These are phyloP conservation scores for Pseudozyma sp. DNA, from an alignment of 1,284 basidiomycete genomes.

Conservation along the genomic window DNA sequence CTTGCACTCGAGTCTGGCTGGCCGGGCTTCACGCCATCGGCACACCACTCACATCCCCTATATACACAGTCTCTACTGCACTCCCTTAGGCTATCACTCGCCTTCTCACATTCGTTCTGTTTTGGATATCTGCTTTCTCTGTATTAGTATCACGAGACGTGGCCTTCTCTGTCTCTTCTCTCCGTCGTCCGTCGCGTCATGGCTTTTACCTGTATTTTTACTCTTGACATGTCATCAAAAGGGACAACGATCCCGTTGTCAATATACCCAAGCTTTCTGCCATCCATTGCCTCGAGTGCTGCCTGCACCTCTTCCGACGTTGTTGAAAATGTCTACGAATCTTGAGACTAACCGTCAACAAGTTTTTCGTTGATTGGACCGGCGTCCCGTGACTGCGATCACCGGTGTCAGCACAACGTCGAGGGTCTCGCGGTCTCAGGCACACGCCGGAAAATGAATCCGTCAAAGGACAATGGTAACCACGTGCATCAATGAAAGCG, in stretches of 20 bases:
- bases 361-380: no score
- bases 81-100: not conserved
- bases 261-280: slow-evolving; percentile 30
- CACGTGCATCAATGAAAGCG: no score
- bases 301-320: no score
- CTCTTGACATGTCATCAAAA: slow-evolving; percentile 3
- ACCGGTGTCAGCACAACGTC: no score
- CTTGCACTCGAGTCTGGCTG: slow-evolving; percentile 27
- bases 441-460: no score
- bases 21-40: slow-evolving; percentile 22
- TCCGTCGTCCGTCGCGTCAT: not conserved
- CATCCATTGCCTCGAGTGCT: not conserved
- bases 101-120: not conserved
- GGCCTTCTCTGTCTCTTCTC: slow-evolving; percentile 19
- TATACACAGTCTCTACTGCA: slow-evolving; percentile 22
- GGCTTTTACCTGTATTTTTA: slow-evolving; percentile 31
- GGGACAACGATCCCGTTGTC: slow-evolving; percentile 39
- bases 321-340: no score
- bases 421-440: no score
- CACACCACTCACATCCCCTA: slow-evolving; percentile 30
- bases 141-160: slow-evolving; percentile 13
- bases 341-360: no score
- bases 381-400: no score
- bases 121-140: slow-evolving; percentile 10
- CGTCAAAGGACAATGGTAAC: no score